Evolutionary conservation across 805 yeast genomes (phyloP).

Genomic region (Candida koratica): DNA sequence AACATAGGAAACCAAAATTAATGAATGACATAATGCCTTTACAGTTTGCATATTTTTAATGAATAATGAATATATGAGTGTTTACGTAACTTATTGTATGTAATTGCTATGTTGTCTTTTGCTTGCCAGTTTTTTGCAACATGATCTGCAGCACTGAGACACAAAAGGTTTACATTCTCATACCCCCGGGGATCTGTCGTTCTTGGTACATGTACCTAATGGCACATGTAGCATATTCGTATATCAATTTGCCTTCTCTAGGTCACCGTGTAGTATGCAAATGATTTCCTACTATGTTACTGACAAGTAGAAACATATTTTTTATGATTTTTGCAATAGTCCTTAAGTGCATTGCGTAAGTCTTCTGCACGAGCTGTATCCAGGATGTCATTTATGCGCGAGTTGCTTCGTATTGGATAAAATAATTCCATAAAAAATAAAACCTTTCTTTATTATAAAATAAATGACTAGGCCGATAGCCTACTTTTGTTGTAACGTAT

Average conservation of each 20-base stretch:
- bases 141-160: not conserved
- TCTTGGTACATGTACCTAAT: too few species aligned
- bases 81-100: too few species aligned
- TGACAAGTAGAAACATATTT: not conserved
- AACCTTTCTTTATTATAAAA: not conserved
- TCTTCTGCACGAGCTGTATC: not conserved
- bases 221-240: too few species aligned
- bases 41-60: slow-evolving; percentile 8
- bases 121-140: slow-evolving; percentile 2
- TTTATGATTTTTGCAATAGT: slow-evolving; percentile 6
- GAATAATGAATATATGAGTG: slow-evolving; percentile 4
- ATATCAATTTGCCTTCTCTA: too few species aligned
- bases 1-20: slow-evolving; percentile 1
- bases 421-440: slow-evolving; percentile 1
- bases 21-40: slow-evolving; percentile 5
- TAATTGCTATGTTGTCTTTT: too few species aligned
- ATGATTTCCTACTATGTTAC: not conserved
- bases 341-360: not conserved
- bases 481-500: not conserved
- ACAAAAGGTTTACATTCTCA: not conserved
- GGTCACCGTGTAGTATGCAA: too few species aligned
- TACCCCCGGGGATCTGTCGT: too few species aligned
- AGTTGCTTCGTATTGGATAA: slow-evolving; percentile 5
- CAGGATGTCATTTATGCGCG: slow-evolving; percentile 5
- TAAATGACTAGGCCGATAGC: not conserved